Conservation (phyloP, 257 asterid genomes). For the Solanum appendiculatum region DNA sequence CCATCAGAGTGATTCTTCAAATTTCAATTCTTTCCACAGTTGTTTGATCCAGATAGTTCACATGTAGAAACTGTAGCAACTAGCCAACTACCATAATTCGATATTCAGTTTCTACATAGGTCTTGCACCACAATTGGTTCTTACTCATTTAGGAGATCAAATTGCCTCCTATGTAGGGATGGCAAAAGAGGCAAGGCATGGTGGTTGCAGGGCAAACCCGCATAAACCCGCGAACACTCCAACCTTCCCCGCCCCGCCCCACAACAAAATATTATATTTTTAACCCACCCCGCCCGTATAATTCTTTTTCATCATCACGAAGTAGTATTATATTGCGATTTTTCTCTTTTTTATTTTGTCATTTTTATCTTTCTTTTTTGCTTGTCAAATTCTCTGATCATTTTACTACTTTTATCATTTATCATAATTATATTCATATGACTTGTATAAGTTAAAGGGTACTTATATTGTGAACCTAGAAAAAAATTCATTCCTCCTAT, state of each 20-base stretch:
- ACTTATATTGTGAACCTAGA: not conserved
- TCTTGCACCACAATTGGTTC: not conserved
- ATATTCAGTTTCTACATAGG: not conserved
- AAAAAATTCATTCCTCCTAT: not conserved
- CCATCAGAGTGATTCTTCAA: not conserved
- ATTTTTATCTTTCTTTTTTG: not conserved
- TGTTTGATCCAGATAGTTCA: not conserved
- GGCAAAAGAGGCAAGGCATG: not conserved
- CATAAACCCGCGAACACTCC: not conserved
- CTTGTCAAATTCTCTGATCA: not conserved
- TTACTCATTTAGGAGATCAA: not conserved
- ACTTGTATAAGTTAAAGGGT: not conserved
- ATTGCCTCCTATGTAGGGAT: not conserved
- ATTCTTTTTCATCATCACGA: not conserved
- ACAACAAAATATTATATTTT: not conserved
- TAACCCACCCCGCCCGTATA: not conserved
- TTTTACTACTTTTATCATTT: not conserved
- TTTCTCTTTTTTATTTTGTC: not conserved
- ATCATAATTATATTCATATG: not conserved
- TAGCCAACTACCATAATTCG: not conserved
- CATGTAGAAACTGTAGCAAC: no score
- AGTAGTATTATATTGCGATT: not conserved
- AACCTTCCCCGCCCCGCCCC: not conserved
- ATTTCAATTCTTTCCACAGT: not conserved
- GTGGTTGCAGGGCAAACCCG: not conserved